Base-by-base conservation (phyloP, 495 filamentous ascomycete genomes). In the Clavariopsis aquatica region DNA sequence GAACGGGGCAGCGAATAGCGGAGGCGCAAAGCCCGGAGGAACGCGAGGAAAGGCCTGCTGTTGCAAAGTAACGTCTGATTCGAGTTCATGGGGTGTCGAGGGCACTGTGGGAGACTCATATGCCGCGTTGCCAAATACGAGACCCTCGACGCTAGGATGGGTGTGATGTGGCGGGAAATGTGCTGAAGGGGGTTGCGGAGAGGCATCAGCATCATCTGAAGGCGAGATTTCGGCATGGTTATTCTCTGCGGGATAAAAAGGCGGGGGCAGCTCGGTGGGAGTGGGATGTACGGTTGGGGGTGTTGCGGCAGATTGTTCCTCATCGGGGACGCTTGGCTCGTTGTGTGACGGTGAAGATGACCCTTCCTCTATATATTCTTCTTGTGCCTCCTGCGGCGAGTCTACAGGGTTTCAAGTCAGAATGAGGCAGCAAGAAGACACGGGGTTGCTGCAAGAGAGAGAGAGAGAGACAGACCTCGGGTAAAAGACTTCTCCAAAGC, bases 51-150 rank as follows among this genome's bases (percentile, higher is more conserved):
- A 54, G 0, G 49, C 2, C 26, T 46, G 56, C 29, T 54, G 49
- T 10, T 19, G 15, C 9, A 24, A 24, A 22, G 27, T 52, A 3
- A 36, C 23, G 4, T 63, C 59, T n/a, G 64, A 47, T 34, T 57
- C 57, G 15, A 26, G 13, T 22, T 66, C 67, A n/a, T 70, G 62
- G 9, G 71, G 74, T 8, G 68, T 68, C 5, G 75, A 72, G 8
- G 75, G 74, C 9, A 73, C 70, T 19, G 60, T 64, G 12, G 65
- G 52, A 22, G 74, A 75, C 36, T 73, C 72, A 19, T 71, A 58
- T n/a, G 66, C 57, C 22, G 61, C 68, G 26, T 73, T 74, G 23
- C 74, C 75, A 63, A 76, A 76, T 17, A 75, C 65, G 36, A 77
- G 68, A 22, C 68, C 63, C 46, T 71, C 69, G 12, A 63, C 38